Percentiles rank a stretch among this genome's conserved stretches.
Conservation (phyloP, 306 rosid genomes). For the Acacia crassicarpa region DNA sequence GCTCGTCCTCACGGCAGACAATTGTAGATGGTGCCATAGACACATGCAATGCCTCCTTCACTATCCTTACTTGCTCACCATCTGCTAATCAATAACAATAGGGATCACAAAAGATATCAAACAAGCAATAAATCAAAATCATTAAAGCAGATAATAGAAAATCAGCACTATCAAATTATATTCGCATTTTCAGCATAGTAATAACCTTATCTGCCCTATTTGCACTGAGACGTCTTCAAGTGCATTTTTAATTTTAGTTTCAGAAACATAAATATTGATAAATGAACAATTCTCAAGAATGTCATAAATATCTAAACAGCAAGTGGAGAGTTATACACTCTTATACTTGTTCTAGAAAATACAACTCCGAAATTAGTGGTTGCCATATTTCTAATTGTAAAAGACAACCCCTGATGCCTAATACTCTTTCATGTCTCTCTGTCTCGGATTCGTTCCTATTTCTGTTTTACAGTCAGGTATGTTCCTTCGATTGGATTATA, state of each 20-base stretch:
- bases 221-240: conserved; percentile 10
- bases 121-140: neutral
- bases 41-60: conserved; percentile 75
- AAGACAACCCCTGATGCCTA: neutral
- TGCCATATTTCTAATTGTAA: conserved; percentile 81
- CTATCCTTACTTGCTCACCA: conserved; percentile 55
- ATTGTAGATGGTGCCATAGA: conserved; percentile 63
- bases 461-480: neutral
- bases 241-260: conserved; percentile 53
- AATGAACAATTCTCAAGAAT: conserved; percentile 88
- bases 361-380: conserved; percentile 71
- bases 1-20: conserved; percentile 80
- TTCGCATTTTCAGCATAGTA: neutral
- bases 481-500: neutral
- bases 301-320: conserved; percentile 75
- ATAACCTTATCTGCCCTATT: conserved; percentile 16
- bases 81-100: conserved; percentile 42
- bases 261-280: conserved; percentile 71
- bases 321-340: conserved; percentile 51
- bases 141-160: neutral
- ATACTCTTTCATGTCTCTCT: neutral
- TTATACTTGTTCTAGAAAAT: conserved; percentile 58
- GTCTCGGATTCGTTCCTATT: neutral
- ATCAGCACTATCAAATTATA: conserved; percentile 4
- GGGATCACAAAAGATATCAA: neutral